A percentile compares a stretch with the other conserved stretches of the same genome.
Conservation (phyloP, 306 rosid species). For the Herpetospermum pedunculosum region DNA sequence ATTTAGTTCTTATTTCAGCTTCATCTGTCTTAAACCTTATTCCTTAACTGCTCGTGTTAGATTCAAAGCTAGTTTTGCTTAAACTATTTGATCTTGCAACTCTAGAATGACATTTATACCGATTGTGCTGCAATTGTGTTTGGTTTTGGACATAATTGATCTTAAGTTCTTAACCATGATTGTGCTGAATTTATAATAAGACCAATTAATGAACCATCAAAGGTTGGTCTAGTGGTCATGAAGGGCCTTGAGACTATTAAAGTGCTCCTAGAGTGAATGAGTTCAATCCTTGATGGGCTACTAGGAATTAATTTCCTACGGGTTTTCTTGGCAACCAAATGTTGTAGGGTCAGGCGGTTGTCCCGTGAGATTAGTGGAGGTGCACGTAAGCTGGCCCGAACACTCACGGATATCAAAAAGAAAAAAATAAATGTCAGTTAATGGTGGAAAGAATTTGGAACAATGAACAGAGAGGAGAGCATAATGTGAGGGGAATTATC, state of each 20-base stretch:
- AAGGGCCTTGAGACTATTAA: no score
- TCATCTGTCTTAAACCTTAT: neutral
- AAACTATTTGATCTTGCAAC: neutral
- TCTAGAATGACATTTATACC: neutral
- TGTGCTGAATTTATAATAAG: neutral
- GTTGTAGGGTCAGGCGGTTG: no score
- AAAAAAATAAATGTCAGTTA: no score
- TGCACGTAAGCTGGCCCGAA: no score
- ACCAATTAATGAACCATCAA: neutral
- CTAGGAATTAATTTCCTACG: no score
- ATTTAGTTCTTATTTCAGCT: neutral
- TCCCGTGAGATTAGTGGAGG: no score
- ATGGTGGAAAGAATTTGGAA: constrained; percentile 4
- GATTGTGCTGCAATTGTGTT: neutral
- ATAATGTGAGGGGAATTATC: neutral
- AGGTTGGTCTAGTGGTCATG: no score
- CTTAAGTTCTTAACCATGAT: neutral
- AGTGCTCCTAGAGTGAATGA: no score
- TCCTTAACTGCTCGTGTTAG: neutral
- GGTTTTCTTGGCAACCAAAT: no score
- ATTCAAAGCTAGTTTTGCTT: neutral
- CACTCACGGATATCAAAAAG: no score
- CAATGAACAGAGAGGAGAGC: neutral
- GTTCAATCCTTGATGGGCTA: no score
- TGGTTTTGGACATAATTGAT: neutral